Evolutionary conservation across 805 yeast species (phyloP).

Genomic region (Candida parachauliodes): DNA sequence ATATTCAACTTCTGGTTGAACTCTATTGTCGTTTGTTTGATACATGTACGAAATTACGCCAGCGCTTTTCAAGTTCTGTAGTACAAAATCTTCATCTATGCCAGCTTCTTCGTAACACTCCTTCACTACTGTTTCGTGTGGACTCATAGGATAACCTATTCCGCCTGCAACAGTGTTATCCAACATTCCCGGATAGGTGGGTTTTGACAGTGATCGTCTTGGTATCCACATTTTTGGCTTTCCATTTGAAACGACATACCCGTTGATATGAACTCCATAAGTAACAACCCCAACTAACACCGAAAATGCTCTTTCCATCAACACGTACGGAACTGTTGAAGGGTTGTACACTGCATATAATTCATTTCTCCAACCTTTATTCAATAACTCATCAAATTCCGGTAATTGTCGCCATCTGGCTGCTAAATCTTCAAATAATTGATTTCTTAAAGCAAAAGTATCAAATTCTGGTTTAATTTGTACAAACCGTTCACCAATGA

Average conservation of each 20-base stretch:
- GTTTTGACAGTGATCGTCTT: constrained; percentile 68
- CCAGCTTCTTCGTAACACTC: constrained; percentile 94
- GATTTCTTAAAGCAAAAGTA: constrained; percentile 40
- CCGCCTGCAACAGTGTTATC: constrained; percentile 98
- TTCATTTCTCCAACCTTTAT: constrained; percentile 82
- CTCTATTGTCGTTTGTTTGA: constrained; percentile 46
- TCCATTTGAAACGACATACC: constrained; percentile 52
- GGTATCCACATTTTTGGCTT: constrained; percentile 76
- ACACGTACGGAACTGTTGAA: constrained; percentile 52
- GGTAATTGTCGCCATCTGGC: constrained; percentile 29
- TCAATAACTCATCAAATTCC: constrained; percentile 27
- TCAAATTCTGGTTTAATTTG: constrained; percentile 25
- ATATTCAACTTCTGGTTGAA: constrained; percentile 88
- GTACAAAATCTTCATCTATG: constrained; percentile 49
- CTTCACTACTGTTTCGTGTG: constrained; percentile 73
- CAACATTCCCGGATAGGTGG: constrained; percentile 85
- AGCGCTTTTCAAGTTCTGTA: constrained; percentile 38
- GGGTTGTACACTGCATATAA: constrained; percentile 68
- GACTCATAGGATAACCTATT: constrained; percentile 73
- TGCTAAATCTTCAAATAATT: constrained; percentile 43
- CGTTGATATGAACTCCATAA: constrained; percentile 86
- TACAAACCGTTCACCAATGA: constrained; percentile 20
- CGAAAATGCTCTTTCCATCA: constrained; percentile 77
- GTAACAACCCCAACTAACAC: constrained; percentile 82
- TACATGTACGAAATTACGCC: constrained; percentile 73